These are phyloP conservation scores for Aaosphaeria arxii DNA, from an alignment of 2,329 filamentous ascomycete genomes.

Conservation along the genomic window DNA sequence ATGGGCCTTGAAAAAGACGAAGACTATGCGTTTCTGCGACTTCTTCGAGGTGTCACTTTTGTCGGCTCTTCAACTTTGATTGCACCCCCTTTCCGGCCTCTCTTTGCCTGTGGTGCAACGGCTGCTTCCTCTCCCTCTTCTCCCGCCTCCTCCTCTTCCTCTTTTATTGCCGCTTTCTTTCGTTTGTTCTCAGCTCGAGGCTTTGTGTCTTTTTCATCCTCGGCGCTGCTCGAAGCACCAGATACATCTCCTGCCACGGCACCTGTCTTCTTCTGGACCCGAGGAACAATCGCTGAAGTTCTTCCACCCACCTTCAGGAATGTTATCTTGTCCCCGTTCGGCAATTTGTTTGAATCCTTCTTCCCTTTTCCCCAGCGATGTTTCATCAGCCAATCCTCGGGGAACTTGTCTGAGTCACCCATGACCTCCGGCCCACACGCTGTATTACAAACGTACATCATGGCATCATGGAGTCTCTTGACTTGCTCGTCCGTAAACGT, in stretches of 20 bases:
- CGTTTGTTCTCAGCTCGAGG: slow-evolving; percentile 11
- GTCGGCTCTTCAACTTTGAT: neutral
- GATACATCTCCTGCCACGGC: slow-evolving; percentile 55
- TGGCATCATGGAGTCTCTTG: slow-evolving; percentile 65
- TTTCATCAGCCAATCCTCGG: slow-evolving; percentile 79
- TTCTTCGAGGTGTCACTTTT: too few species aligned
- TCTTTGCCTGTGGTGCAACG: slow-evolving; percentile 12
- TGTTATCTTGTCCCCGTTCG: slow-evolving; percentile 79
- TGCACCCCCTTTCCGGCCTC: slow-evolving; percentile 12
- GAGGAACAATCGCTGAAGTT: slow-evolving; percentile 85
- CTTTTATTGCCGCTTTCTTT: slow-evolving; percentile 19
- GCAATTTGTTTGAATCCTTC: slow-evolving; percentile 66
- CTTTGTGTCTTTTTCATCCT: slow-evolving; percentile 23
- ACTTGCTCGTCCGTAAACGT: slow-evolving; percentile 73
- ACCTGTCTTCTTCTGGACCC: slow-evolving; percentile 78
- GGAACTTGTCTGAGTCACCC: slow-evolving; percentile 80
- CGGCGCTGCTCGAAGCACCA: slow-evolving; percentile 30
- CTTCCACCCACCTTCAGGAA: slow-evolving; percentile 88
- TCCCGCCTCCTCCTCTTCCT: slow-evolving; percentile 18
- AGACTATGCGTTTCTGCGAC: too few species aligned
- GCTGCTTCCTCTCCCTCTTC: slow-evolving; percentile 15
- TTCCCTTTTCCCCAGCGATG: slow-evolving; percentile 88
- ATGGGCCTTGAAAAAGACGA: too few species aligned
- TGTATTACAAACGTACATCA: slow-evolving; percentile 75
- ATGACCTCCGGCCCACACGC: slow-evolving; percentile 67